Evolutionary conservation across 768 basidiomycete genomes (phyloP).

Genomic region (Kwoniella sp.): DNA sequence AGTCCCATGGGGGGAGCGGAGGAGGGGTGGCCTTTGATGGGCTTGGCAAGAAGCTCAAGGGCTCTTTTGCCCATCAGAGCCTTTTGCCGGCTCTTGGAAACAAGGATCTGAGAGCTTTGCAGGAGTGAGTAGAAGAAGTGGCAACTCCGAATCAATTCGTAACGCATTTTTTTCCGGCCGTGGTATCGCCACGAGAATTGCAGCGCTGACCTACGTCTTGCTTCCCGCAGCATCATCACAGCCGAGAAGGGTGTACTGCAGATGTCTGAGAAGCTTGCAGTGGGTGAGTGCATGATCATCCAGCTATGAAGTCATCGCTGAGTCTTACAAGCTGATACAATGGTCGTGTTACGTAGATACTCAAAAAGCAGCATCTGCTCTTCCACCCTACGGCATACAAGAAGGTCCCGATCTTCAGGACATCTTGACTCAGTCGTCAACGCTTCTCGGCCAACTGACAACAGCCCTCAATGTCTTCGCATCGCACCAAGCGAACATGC

Average conservation of each 20-base stretch:
- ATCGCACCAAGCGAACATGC: conserved; percentile 68
- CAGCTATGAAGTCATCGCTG: not conserved
- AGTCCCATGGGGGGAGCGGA: conserved; percentile 14
- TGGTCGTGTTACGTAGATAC: conserved; percentile 29
- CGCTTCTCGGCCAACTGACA: conserved; percentile 69
- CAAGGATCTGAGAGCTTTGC: conserved; percentile 75
- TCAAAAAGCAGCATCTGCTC: conserved; percentile 46
- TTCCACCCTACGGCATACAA: conserved; percentile 54
- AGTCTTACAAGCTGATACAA: conserved; percentile 4
- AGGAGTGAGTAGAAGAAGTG: conserved; percentile 62
- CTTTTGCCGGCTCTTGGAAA: conserved; percentile 73
- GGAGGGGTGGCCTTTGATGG: conserved; percentile 24
- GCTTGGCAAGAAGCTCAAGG: conserved; percentile 63
- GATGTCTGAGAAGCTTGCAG: conserved; percentile 41
- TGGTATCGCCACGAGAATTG: too few relatives aligned
- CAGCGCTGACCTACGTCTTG: not conserved
- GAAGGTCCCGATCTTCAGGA: conserved; percentile 61
- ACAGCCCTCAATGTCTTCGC: conserved; percentile 71
- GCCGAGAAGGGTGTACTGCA: conserved; percentile 78
- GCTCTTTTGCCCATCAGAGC: conserved; percentile 71
- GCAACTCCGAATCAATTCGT: too few relatives aligned
- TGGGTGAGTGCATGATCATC: conserved; percentile 21
- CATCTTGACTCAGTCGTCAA: conserved; percentile 70
- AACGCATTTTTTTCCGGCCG: not conserved
- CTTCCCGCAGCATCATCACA: conserved; percentile 65